phyloP scores from a whole-genome alignment of 495 filamentous ascomycete genomes.

The Astrothelium macrocarpum region DNA sequence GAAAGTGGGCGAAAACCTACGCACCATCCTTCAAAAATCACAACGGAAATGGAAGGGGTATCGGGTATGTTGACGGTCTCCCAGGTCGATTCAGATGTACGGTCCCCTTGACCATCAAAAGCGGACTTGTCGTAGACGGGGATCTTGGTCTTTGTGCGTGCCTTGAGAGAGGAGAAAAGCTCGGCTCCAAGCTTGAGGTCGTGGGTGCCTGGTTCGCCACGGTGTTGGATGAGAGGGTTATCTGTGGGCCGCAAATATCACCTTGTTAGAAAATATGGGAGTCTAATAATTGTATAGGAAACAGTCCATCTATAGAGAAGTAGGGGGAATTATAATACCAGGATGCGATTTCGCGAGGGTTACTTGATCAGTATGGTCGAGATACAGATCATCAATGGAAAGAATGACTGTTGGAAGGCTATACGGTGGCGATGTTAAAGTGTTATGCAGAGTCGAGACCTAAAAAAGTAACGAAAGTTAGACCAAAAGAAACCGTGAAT shows the following conservation, averaged over 20 bases:
- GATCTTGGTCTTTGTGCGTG: constrained; percentile 44
- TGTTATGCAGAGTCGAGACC: constrained; percentile 56
- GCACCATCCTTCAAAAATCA: constrained; percentile 90
- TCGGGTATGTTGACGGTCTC: constrained; percentile 48
- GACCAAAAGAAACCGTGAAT: too few relatives aligned
- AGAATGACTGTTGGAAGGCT: constrained; percentile 63
- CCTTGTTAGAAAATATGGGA: not conserved
- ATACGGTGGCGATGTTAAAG: constrained; percentile 57
- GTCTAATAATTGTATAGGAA: not conserved
- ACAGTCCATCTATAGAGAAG: not conserved
- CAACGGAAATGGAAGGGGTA: constrained; percentile 45
- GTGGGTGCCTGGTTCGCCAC: constrained; percentile 82
- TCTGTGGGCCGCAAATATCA: constrained; percentile 13
- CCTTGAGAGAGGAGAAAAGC: constrained; percentile 53
- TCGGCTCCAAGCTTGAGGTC: constrained; percentile 56
- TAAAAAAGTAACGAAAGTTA: constrained; percentile 18
- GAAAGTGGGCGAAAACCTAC: constrained; percentile 69
- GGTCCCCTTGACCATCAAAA: constrained; percentile 70
- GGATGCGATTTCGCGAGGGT: constrained; percentile 54
- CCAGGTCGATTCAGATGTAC: constrained; percentile 53
- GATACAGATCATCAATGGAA: constrained; percentile 89
- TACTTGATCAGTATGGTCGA: constrained; percentile 62
- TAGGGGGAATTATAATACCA: not conserved
- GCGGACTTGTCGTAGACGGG: constrained; percentile 79
- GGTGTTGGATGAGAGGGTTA: constrained; percentile 70